These are phyloP conservation scores for Albophoma yamanashiensis DNA, from an alignment of 2,329 filamentous ascomycete genomes.

Conservation along the genomic window DNA sequence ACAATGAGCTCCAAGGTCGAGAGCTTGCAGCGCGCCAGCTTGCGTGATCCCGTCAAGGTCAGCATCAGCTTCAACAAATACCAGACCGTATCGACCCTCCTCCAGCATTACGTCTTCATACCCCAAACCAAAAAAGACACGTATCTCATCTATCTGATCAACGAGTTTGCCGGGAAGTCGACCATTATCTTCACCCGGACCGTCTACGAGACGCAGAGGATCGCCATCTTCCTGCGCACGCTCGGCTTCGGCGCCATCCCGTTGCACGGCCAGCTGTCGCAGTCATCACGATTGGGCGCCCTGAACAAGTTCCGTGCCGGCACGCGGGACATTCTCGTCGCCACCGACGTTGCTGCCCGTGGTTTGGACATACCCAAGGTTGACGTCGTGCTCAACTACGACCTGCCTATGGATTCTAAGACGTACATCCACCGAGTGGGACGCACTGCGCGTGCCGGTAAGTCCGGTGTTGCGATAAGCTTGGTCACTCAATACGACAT, in stretches of 20 bases:
- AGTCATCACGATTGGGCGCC: conserved; percentile 76
- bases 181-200: conserved; percentile 88
- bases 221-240: conserved; percentile 71
- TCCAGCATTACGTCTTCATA: conserved; percentile 80
- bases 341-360: conserved; percentile 87
- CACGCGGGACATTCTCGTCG: conserved; percentile 76
- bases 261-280: conserved; percentile 83
- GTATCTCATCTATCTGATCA: conserved; percentile 76
- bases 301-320: conserved; percentile 81
- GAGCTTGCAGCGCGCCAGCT: conserved; percentile 77
- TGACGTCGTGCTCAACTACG: conserved; percentile 77
- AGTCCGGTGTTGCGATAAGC: conserved; percentile 69
- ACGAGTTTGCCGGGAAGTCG: conserved; percentile 77
- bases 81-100: conserved; percentile 80
- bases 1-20: conserved; percentile 94
- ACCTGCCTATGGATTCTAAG: conserved; percentile 75
- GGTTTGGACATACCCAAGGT: conserved; percentile 92
- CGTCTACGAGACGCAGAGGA: conserved; percentile 78
- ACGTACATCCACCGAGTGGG: conserved; percentile 88
- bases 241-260: conserved; percentile 88
- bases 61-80: conserved; percentile 76
- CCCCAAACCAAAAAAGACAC: conserved; percentile 82
- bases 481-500: conserved; percentile 83
- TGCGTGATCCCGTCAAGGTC: conserved; percentile 75
- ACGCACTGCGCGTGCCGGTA: conserved; percentile 77